Base-by-base conservation (phyloP, 345 rosid genomes). In the Iberis pinnata region DNA sequence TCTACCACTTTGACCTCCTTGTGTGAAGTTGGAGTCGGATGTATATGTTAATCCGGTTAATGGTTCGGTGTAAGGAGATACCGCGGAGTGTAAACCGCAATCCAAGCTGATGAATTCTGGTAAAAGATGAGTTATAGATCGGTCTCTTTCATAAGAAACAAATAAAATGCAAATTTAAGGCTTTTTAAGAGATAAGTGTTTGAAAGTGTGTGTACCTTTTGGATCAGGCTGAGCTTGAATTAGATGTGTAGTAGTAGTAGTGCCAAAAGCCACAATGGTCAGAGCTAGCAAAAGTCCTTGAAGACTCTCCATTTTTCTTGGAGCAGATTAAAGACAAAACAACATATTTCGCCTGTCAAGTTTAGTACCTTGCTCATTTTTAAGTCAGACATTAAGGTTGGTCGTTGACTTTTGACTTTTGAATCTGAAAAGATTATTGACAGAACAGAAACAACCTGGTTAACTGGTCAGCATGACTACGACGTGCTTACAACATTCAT, bases 51-150 rank as follows among this genome's bases (percentile, higher is more conserved):
- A 46, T 8, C 59, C 54, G 9, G 65, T 70, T 14, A 12, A 2
- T 7, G 18, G 43, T 10, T 74, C 77, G 2, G 39, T 20, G 18
- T 76, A 76, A 18, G 38, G 55, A 4, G 57, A 42, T 22, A 49
- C 45, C 12, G 42, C 39, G 0, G 16, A 41, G 4, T 65, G 58
- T 18, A 52, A 60, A 17, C 77, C 84, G 38, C 83, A 75, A 43
- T 75, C 83, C 37, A 75, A 58, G 61, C 65, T 78, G 17, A 75
- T 67, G 63, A 74, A 75, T 25, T 73, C 79, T 75, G 70, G 12
- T 35, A 22, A 61, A 29, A 51, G 14, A 35, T 0, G 14, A 32
- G 11, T 50, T 8, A 61, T 3, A 20, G 42, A 12, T 20, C 5
- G 1, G 20, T 51, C 42, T 42, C 9, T 2, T n/a, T n/a, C n/a